Evolutionary conservation across 2,329 filamentous ascomycete genomes (phyloP).

Genomic region (Monosporascus sp.): DNA sequence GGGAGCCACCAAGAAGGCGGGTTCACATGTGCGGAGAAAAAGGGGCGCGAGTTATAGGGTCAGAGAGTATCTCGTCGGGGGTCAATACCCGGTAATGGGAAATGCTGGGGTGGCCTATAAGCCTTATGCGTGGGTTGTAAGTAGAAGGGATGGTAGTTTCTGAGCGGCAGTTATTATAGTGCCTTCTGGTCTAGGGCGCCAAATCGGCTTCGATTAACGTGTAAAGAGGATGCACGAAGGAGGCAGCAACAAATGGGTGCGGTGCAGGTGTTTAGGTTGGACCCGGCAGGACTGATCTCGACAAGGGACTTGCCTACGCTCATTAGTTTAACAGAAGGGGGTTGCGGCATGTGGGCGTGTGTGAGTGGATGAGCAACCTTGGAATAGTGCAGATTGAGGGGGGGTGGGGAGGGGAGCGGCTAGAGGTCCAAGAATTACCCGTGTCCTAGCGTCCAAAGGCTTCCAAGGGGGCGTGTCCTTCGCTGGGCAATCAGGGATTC

Average conservation of each 20-base stretch:
- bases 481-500: not conserved
- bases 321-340: not conserved
- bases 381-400: not conserved
- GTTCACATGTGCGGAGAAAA: not conserved
- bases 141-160: too few relatives aligned
- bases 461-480: not conserved
- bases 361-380: not conserved
- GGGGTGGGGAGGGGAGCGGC: not conserved
- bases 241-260: too few relatives aligned
- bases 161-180: too few relatives aligned
- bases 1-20: not conserved
- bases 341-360: not conserved
- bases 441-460: not conserved
- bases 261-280: not conserved
- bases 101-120: too few relatives aligned
- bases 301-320: too few relatives aligned
- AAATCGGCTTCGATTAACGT: too few relatives aligned
- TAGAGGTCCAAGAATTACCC: not conserved
- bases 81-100: not conserved
- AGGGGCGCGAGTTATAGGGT: not conserved
- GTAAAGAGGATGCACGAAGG: too few relatives aligned
- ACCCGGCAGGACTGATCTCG: not conserved
- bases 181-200: too few relatives aligned
- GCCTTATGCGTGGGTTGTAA: too few relatives aligned
- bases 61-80: not conserved